phyloP scores from a whole-genome alignment of 768 basidiomycete genomes.

The Tricholoma matsutake region DNA sequence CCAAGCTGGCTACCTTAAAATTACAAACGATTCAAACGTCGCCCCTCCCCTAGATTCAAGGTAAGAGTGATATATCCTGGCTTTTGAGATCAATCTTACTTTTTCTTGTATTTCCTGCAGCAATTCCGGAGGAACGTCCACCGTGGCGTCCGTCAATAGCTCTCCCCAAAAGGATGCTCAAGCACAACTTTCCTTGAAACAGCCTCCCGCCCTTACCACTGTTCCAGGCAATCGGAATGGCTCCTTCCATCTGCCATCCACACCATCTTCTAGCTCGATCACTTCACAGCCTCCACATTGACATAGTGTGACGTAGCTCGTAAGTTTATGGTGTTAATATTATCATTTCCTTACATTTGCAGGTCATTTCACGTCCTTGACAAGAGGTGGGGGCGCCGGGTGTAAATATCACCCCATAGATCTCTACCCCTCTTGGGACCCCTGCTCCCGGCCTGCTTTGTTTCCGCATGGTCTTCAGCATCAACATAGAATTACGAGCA shows the following conservation, averaged over 20 bases:
- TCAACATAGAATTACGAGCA: not conserved
- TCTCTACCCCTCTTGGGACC: no score
- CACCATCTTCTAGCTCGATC: slow-evolving; percentile 21
- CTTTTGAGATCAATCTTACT: not conserved
- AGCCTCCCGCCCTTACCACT: slow-evolving; percentile 28
- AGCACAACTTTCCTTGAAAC: slow-evolving; percentile 23
- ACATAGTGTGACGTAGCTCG: not conserved
- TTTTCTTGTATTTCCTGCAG: slow-evolving; percentile 1
- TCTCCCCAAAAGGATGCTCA: slow-evolving; percentile 36
- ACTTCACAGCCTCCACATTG: slow-evolving; percentile 13
- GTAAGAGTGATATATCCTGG: slow-evolving; percentile 26
- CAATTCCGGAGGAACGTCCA: slow-evolving; percentile 12
- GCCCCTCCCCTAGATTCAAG: slow-evolving; percentile 32
- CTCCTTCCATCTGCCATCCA: slow-evolving; percentile 32
- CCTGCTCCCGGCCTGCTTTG: no score
- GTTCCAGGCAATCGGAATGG: slow-evolving; percentile 36
- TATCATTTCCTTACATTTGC: not conserved
- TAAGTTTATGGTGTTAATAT: slow-evolving; percentile 7
- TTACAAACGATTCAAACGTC: slow-evolving; percentile 48
- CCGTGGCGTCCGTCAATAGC: slow-evolving; percentile 25
- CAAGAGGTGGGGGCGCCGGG: not conserved
- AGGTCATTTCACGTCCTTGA: not conserved
- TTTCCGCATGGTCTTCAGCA: not conserved
- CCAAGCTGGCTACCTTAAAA: slow-evolving; percentile 77
- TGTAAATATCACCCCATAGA: not conserved